Percentiles rank a stretch among this genome's conserved stretches.
Evolutionary conservation across 805 yeast genomes (phyloP).

Genomic region (Pichia deserticola): DNA sequence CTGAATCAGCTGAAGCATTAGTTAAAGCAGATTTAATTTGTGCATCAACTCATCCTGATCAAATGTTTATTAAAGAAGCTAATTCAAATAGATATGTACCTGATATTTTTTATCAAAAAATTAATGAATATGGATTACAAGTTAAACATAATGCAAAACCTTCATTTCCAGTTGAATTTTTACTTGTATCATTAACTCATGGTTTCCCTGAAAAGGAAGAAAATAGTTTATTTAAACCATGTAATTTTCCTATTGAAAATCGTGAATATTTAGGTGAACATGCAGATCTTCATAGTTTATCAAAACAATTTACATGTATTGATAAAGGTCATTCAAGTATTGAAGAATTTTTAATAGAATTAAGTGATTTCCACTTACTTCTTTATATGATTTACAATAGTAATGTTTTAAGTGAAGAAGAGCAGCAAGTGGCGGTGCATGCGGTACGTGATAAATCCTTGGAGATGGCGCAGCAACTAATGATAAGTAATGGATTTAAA

Average conservation of each 20-base stretch:
- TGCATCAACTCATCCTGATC: constrained; percentile 86
- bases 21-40: constrained; percentile 78
- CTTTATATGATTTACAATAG: constrained; percentile 34
- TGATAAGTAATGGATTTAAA: background rate
- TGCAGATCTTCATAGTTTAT: constrained; percentile 50
- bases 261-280: constrained; percentile 62
- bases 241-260: constrained; percentile 67
- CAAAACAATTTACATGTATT: constrained; percentile 34
- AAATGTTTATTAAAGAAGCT: constrained; percentile 74
- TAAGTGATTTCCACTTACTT: constrained; percentile 75
- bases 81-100: constrained; percentile 80
- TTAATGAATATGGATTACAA: constrained; percentile 80
- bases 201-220: constrained; percentile 70
- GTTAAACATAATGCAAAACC: constrained; percentile 89
- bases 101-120: constrained; percentile 76
- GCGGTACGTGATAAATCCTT: background rate
- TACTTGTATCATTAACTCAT: constrained; percentile 81
- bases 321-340: background rate
- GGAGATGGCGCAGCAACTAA: too few relatives aligned
- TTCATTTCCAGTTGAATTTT: constrained; percentile 86
- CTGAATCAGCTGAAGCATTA: constrained; percentile 79
- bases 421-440: background rate
- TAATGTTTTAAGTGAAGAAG: background rate
- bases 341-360: constrained; percentile 5
- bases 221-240: constrained; percentile 1